A percentile compares a stretch with the other conserved stretches of the same genome.
Evolutionary conservation across 139 green algal species (phyloP).

Genomic region (Deuterostichococcus epilithicus): DNA sequence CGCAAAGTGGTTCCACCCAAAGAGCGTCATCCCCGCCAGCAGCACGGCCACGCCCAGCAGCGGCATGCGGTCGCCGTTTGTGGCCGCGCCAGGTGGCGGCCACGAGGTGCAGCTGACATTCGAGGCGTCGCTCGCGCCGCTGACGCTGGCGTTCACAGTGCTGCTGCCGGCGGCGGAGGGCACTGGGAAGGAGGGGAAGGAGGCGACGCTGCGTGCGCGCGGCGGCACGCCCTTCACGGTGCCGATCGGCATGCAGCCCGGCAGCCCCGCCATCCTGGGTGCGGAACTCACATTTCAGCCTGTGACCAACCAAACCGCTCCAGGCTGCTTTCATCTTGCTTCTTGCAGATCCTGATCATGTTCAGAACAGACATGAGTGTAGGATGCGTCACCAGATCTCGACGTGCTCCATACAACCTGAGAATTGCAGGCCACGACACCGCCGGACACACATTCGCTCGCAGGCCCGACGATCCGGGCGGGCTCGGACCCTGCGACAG

Average conservation of each 20-base stretch:
- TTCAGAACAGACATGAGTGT: neutral
- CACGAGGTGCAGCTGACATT: conserved; percentile 11
- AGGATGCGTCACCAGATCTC: neutral
- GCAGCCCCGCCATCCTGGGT: neutral
- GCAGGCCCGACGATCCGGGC: conserved; percentile 14
- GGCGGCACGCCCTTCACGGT: conserved; percentile 2
- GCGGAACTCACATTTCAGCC: too few species aligned
- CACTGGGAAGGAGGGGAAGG: too few species aligned
- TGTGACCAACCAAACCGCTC: too few species aligned
- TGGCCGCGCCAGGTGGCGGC: neutral
- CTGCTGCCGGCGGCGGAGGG: neutral
- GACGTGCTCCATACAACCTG: neutral
- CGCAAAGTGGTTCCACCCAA: conserved; percentile 22
- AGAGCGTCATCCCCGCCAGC: neutral
- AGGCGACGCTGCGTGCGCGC: neutral
- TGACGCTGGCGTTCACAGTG: conserved; percentile 28
- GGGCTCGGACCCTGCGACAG: conserved; percentile 3
- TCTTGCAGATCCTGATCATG: too few species aligned
- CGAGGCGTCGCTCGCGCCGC: conserved; percentile 10
- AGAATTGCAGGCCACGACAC: neutral
- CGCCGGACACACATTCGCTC: conserved; percentile 11
- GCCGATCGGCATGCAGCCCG: conserved; percentile 2
- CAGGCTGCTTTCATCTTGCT: too few species aligned
- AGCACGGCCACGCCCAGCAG: neutral
- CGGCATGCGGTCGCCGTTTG: conserved; percentile 3